Evolutionary conservation across 768 basidiomycete genomes (phyloP).

Genomic region (Lentinula aciculospora): DNA sequence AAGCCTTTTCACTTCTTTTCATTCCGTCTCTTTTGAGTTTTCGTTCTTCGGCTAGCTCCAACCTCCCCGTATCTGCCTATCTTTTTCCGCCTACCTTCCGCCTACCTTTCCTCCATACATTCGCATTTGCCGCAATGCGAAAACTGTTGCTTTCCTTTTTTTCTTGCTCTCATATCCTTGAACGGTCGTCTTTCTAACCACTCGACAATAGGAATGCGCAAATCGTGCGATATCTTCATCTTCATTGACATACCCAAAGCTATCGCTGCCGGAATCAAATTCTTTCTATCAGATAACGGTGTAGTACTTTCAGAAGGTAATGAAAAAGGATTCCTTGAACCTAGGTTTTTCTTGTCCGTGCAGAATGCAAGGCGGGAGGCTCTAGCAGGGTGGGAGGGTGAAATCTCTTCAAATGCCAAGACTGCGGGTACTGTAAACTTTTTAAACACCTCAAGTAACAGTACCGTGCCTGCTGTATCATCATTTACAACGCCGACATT

Average conservation of each 20-base stretch:
- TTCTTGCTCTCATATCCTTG: background rate
- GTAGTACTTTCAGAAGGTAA: constrained; percentile 86
- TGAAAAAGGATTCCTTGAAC: constrained; percentile 49
- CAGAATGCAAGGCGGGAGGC: constrained; percentile 32
- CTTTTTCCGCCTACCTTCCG: background rate
- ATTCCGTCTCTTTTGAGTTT: background rate
- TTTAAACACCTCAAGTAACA: background rate
- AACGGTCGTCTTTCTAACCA: too few relatives aligned
- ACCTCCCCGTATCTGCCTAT: background rate
- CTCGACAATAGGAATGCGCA: constrained; percentile 82
- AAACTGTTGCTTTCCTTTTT: background rate
- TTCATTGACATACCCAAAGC: constrained; percentile 74
- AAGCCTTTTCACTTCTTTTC: background rate
- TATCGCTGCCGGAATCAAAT: constrained; percentile 60
- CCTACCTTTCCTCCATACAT: background rate
- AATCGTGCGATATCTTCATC: constrained; percentile 71
- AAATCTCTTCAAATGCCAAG: background rate
- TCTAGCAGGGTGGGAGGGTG: background rate
- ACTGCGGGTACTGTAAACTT: background rate
- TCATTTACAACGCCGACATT: background rate
- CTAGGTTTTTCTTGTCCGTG: constrained; percentile 66
- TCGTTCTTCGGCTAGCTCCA: background rate
- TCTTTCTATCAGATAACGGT: constrained; percentile 81
- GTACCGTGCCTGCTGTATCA: background rate
- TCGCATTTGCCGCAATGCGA: background rate